A percentile compares a stretch with the other conserved stretches of the same genome.
phyloP scores from a whole-genome alignment of 2,329 filamentous ascomycete genomes.

The Fusarium neocosmosporiellum region DNA sequence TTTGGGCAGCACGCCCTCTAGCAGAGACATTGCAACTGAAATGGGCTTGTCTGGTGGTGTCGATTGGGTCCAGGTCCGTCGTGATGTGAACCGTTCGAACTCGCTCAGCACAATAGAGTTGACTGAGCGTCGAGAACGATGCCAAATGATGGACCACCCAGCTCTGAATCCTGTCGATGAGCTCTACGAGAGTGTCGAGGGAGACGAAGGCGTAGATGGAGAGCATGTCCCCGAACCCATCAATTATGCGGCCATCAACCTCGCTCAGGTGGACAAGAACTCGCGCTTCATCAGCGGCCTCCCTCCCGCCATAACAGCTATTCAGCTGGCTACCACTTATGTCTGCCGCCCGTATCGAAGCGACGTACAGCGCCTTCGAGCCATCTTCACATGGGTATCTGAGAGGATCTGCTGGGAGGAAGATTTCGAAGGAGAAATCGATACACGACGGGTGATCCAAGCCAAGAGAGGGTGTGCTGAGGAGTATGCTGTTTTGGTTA shows the following conservation, averaged over 20 bases:
- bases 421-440: constrained; percentile 86
- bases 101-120: constrained; percentile 90
- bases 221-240: constrained; percentile 83
- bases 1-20: constrained; percentile 50
- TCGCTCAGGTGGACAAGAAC: constrained; percentile 94
- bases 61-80: constrained; percentile 97
- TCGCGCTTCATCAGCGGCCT: constrained; percentile 88
- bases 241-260: constrained; percentile 82
- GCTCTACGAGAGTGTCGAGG: constrained; percentile 84
- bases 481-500: constrained; percentile 88
- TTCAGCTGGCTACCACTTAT: constrained; percentile 87
- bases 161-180: constrained; percentile 91
- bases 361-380: constrained; percentile 90
- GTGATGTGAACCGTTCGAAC: constrained; percentile 95
- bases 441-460: constrained; percentile 86
- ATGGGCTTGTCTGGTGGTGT: constrained; percentile 73
- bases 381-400: constrained; percentile 98
- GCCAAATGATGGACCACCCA: constrained; percentile 93
- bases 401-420: constrained; percentile 97
- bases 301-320: constrained; percentile 83
- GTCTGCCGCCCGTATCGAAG: constrained; percentile 94
- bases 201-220: constrained; percentile 89
- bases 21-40: constrained; percentile 71
- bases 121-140: constrained; percentile 85
- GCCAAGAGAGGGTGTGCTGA: constrained; percentile 86